Conservation (phyloP, 176 grass and related monocot genomes). For the Zoysia japonica region DNA sequence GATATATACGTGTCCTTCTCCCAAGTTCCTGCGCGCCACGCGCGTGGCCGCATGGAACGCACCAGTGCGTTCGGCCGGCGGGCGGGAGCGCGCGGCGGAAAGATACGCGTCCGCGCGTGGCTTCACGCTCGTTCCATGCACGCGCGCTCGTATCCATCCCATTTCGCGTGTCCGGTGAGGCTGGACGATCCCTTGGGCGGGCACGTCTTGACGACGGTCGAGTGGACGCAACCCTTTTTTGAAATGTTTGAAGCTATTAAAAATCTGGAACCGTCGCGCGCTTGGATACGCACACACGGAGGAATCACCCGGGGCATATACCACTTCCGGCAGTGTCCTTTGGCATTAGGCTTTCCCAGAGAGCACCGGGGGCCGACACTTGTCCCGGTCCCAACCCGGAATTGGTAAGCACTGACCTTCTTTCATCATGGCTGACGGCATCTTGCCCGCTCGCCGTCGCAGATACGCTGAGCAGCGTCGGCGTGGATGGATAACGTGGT, state of each 20-base stretch:
- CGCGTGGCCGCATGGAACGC: constrained; percentile 22
- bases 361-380: background rate
- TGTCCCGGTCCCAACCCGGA: background rate
- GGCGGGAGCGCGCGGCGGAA: background rate
- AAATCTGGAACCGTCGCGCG: too few species aligned
- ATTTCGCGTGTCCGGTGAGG: background rate
- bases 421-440: background rate
- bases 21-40: constrained; percentile 1
- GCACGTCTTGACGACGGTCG: too few species aligned
- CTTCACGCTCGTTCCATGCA: background rate
- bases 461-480: background rate
- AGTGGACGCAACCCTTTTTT: too few species aligned
- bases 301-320: too few species aligned
- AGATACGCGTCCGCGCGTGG: background rate
- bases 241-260: too few species aligned
- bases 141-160: background rate
- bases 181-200: too few species aligned
- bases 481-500: background rate
- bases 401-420: background rate
- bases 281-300: too few species aligned
- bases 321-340: too few species aligned
- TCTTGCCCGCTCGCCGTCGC: background rate
- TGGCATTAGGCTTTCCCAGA: background rate
- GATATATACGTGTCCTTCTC: constrained; percentile 21
- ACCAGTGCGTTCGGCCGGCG: background rate